Evolutionary conservation across 495 filamentous ascomycete genomes (phyloP), one percentile per base, ranked within the genome.

Genomic region (Lophiostoma macrostomum): DNA sequence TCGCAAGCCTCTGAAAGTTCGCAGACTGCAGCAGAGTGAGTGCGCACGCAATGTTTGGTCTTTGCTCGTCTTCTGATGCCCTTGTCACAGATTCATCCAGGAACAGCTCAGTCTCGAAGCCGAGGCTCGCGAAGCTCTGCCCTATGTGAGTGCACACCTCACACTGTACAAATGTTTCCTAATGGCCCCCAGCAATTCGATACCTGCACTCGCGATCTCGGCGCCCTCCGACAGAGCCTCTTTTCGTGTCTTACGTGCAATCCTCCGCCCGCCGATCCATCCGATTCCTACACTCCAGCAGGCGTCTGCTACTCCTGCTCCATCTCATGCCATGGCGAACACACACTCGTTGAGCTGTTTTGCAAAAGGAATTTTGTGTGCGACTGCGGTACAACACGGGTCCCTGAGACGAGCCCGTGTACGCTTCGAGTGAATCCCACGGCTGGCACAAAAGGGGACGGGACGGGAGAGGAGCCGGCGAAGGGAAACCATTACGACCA

Each of bases 301-400:
- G 93, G 83, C 18, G 82, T 98, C 51, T 98, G 93, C 73, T 98
- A 98, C 63, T 86, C 89, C 19, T 99, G 93, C 74, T 95, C 89
- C 14, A 93, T 99, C 29, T 82, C 89, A 58, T 99, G 93, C 67
- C 93, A 99, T 60, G 90, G 93, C 45, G 90, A 96, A 65, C 94
- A 97, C 64, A 86, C 80, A 3, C 77, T 99, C 19, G 94, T 96
- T 23, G 94, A 99, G 71, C 86, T 99, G 14, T 99, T 99, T 76
- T 82, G 79, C 67, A 96, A 95, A 73, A 82, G 94, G 55, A 83
- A 95, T 67, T 95, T 97, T 65, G 88, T 88, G 23, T 99, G 94
- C 71, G 94, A 99, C 67, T 99, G 94, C 64, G 94, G 94, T 11
- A 96, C 91, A 0, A 87, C 85, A 25, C 82, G 91, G 25, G 69